Evolutionary conservation across 2,329 filamentous ascomycete genomes (phyloP), one percentile per base, ranked within the genome.

Genomic region (Thelonectria blattea): DNA sequence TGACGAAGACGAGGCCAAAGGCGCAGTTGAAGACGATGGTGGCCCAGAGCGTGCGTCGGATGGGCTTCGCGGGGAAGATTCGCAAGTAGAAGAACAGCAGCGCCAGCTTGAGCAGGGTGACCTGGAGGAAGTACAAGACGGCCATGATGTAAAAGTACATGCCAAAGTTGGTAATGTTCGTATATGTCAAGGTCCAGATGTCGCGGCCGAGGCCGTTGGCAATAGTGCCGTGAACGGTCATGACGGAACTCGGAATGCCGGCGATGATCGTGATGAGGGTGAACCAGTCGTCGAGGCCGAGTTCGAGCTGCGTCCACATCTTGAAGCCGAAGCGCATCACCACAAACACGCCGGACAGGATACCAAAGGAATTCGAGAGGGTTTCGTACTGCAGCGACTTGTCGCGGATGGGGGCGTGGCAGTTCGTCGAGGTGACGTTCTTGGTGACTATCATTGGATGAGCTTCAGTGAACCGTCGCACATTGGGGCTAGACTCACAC

Each of bases 21-120:
- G 78, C 5, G 7, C 69, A 45, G 43, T 76, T 77, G 57, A 82
- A 74, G 3, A 65, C 65, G 42, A 82, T 65, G 0, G 81, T 81
- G 17, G 59, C 75, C 72, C 76, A 78, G 3, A 84, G 72, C 9
- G 80, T 43, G 7, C 71, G 72, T 11, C 76, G 75, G 10, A 84
- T 75, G 3, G 50, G 58, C 0, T 52, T 60, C 0, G 71, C 67
- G 0, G 81, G 81, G 61, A 87, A 87, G 58, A 87, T 81, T 50
- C 82, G 79, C 5, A 83, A 72, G 65, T 85, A 86, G 70, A 87
- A 85, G 66, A 82, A 76, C 2, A 86, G 72, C 18, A 87, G 74
- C 1, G 83, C 79, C 3, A 83, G 70, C 63, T 85, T 84, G n/a
- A 83, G 74, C 24, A 83, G 72, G 2, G 79, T 72, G 14, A 83